phyloP scores from a whole-genome alignment of 2,329 filamentous ascomycete species.

The Curvularia eragrostidis region DNA sequence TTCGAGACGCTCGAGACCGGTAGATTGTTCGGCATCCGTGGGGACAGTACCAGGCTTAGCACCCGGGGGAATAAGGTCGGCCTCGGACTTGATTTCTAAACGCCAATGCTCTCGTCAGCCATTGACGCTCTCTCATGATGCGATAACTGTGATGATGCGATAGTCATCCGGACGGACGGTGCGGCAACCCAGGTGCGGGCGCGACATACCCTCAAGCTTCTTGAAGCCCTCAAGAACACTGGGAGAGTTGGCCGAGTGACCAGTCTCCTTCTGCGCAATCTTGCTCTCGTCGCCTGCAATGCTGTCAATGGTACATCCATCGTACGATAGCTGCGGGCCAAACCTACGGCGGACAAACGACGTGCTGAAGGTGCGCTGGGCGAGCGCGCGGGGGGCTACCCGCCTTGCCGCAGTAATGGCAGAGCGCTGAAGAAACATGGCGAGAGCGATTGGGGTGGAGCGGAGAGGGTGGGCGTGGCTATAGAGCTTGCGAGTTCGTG shows the following conservation, averaged over 20 bases:
- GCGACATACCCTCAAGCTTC: slow-evolving; percentile 54
- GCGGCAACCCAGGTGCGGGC: slow-evolving; percentile 15
- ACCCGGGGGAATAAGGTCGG: slow-evolving; percentile 87
- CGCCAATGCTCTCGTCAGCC: slow-evolving; percentile 32
- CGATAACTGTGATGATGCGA: slow-evolving; percentile 9
- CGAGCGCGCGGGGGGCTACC: slow-evolving; percentile 50
- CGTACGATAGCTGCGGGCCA: slow-evolving; percentile 39
- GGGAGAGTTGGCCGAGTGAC: slow-evolving; percentile 34
- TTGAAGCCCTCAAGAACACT: slow-evolving; percentile 49
- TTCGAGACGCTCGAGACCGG: slow-evolving; percentile 97
- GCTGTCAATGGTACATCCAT: slow-evolving; percentile 41
- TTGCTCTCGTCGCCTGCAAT: slow-evolving; percentile 46
- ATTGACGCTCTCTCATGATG: slow-evolving; percentile 22
- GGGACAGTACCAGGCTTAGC: slow-evolving; percentile 82
- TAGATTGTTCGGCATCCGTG: slow-evolving; percentile 93
- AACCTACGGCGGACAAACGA: slow-evolving; percentile 56
- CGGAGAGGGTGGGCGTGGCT: slow-evolving; percentile 42
- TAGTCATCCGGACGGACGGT: neutral
- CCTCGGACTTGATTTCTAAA: slow-evolving; percentile 79
- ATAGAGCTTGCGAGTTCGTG: slow-evolving; percentile 35
- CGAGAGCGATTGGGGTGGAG: slow-evolving; percentile 48
- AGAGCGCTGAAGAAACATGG: slow-evolving; percentile 60
- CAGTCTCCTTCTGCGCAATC: slow-evolving; percentile 47
- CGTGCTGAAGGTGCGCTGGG: slow-evolving; percentile 56
- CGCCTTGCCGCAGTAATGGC: slow-evolving; percentile 57